A percentile compares a stretch with the other conserved stretches of the same genome.
phyloP scores from a whole-genome alignment of 495 filamentous ascomycete genomes.

The Aspergillus asperescens region DNA sequence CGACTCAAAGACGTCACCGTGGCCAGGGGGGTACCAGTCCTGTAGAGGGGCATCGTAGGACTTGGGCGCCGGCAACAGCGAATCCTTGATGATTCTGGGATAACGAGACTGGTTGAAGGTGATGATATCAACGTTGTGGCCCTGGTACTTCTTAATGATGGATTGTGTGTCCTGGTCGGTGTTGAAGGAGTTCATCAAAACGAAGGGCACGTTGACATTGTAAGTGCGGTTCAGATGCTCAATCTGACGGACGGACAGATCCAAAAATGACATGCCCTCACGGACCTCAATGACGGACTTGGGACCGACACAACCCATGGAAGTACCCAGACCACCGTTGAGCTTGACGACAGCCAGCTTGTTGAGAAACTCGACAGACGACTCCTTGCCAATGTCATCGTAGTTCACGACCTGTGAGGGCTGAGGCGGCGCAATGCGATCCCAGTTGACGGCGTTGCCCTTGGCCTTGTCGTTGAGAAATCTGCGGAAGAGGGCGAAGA shows the following conservation, averaged over 20 bases:
- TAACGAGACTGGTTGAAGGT: conserved; percentile 99
- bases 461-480: conserved; percentile 99
- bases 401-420: conserved; percentile 91
- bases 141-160: conserved; percentile 99
- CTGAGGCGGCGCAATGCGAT: conserved; percentile 88
- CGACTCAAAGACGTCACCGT: conserved; percentile 99
- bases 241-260: conserved; percentile 97
- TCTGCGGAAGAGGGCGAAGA: conserved; percentile 95
- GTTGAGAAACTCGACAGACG: conserved; percentile 88
- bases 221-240: conserved; percentile 99
- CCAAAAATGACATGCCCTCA: conserved; percentile 99
- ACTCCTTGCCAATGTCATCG: conserved; percentile 72
- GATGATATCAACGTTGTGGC: conserved; percentile 97
- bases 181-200: conserved; percentile 99
- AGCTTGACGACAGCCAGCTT: conserved; percentile 99
- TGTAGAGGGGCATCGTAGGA: conserved; percentile 78
- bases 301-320: conserved; percentile 98
- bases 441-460: conserved; percentile 92
- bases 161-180: conserved; percentile 96
- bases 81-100: conserved; percentile 96
- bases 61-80: conserved; percentile 92
- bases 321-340: conserved; percentile 98
- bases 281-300: conserved; percentile 99
- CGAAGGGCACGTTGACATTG: conserved; percentile 94
- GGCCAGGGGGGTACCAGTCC: conserved; percentile 98